Conservation (phyloP, 1,284 basidiomycete species). For the Sanguinoderma infundibulare region DNA sequence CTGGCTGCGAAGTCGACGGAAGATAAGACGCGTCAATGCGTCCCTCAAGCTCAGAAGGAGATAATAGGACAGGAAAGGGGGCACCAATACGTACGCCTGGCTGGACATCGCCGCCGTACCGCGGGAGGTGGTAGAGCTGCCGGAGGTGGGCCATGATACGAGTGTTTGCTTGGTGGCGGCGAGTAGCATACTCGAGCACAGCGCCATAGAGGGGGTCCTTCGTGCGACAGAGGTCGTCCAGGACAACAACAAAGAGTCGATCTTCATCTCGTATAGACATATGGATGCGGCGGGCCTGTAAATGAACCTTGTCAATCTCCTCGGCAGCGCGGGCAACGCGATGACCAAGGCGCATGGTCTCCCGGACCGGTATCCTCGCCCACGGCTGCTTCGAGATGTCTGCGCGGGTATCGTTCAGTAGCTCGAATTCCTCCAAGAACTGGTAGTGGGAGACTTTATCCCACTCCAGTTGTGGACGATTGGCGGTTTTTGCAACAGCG, state of each 20-base stretch:
- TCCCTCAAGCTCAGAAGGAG: too few species aligned
- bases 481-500: slow-evolving; percentile 23
- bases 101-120: too few species aligned
- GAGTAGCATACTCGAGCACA: not conserved
- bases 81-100: too few species aligned
- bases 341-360: not conserved
- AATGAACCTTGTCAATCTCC: not conserved
- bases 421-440: slow-evolving; percentile 40
- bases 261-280: not conserved
- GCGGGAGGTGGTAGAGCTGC: too few species aligned
- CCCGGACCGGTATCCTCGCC: not conserved
- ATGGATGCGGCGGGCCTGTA: not conserved
- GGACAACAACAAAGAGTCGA: not conserved
- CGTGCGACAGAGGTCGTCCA: not conserved
- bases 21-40: too few species aligned
- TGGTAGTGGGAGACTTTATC: slow-evolving; percentile 35
- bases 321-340: not conserved
- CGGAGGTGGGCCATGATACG: too few species aligned
- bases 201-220: not conserved
- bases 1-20: too few species aligned
- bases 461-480: slow-evolving; percentile 36
- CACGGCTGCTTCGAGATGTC: not conserved
- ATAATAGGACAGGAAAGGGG: too few species aligned
- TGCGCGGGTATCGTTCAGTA: slow-evolving; percentile 25
- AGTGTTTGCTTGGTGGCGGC: too few species aligned